phyloP scores from a whole-genome alignment of 2,329 filamentous ascomycete species.

The Cadophora sp. region DNA sequence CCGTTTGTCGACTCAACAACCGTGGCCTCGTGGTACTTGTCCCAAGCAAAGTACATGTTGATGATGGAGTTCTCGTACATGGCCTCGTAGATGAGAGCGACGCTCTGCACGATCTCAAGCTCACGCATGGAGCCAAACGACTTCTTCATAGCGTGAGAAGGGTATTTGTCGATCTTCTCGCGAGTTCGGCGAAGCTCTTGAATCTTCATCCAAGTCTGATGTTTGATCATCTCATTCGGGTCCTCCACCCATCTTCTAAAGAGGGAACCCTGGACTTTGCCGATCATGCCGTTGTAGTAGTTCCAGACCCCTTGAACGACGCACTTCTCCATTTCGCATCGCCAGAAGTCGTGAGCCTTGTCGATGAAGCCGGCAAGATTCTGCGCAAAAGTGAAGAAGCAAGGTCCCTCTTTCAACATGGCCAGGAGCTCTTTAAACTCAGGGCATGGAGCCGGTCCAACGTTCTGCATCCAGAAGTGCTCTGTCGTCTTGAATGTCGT shows the following conservation, averaged over 20 bases:
- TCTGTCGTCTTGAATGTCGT: not conserved
- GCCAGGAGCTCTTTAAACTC: not conserved
- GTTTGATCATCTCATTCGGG: not conserved
- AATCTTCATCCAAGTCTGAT: constrained; percentile 13
- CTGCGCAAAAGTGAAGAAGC: not conserved
- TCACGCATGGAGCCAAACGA: constrained; percentile 5
- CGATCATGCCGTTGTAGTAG: constrained; percentile 10
- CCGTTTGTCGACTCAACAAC: not conserved
- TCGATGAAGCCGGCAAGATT: not conserved
- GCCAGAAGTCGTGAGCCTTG: not conserved
- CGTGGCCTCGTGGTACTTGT: not conserved
- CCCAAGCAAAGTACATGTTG: not conserved
- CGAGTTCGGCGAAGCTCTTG: not conserved
- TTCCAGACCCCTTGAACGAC: not conserved
- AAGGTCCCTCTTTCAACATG: not conserved
- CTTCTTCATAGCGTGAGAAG: not conserved
- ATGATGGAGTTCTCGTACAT: constrained; percentile 12
- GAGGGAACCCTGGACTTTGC: not conserved
- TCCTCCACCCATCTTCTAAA: not conserved
- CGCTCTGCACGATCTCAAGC: not conserved
- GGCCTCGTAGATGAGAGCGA: constrained; percentile 13
- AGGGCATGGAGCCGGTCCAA: not conserved
- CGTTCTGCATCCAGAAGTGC: not conserved
- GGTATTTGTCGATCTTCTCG: not conserved
- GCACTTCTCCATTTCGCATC: not conserved